phyloP scores from a whole-genome alignment of 495 filamentous ascomycete genomes.

The Neurospora sublineolata region DNA sequence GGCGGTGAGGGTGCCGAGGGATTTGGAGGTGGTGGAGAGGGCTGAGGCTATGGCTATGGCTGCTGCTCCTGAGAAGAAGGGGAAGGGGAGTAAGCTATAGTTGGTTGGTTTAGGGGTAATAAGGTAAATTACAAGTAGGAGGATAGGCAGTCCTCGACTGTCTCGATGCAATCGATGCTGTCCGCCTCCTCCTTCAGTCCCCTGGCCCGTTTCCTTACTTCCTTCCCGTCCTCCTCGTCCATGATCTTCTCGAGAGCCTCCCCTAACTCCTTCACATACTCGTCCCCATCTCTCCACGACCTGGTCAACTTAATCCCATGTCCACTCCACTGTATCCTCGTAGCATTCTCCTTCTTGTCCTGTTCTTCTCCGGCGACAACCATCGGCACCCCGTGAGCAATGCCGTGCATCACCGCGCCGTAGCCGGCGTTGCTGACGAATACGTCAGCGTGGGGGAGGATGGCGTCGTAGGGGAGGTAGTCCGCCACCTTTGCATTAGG shows the following conservation, averaged over 20 bases:
- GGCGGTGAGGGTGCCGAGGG: slow-evolving; percentile 9
- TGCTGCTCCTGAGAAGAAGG: neutral
- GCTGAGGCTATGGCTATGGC: slow-evolving; percentile 13
- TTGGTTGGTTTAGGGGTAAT: neutral
- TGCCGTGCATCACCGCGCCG: slow-evolving; percentile 27
- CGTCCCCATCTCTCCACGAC: neutral
- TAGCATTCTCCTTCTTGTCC: slow-evolving; percentile 27
- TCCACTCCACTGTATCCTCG: slow-evolving; percentile 23
- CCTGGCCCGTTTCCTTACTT: neutral
- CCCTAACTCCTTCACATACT: slow-evolving; percentile 13
- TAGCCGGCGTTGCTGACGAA: slow-evolving; percentile 31
- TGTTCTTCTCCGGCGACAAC: slow-evolving; percentile 25
- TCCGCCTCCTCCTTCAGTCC: slow-evolving; percentile 14
- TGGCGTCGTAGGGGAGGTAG: slow-evolving; percentile 26
- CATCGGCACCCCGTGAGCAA: slow-evolving; percentile 30
- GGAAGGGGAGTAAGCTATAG: slow-evolving; percentile 4
- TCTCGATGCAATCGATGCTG: slow-evolving; percentile 13
- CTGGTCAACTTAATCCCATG: slow-evolving; percentile 23
- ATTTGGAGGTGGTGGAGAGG: slow-evolving; percentile 17
- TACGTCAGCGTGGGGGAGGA: slow-evolving; percentile 24
- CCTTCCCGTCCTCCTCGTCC: slow-evolving; percentile 5
- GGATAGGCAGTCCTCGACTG: slow-evolving; percentile 3
- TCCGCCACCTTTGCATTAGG: slow-evolving; percentile 21
- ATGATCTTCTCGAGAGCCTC: slow-evolving; percentile 19
- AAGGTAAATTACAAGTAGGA: neutral